Evolutionary conservation across 352 stramenopile genomes (phyloP).

Genomic region (Globisporangium heterothallicum): DNA sequence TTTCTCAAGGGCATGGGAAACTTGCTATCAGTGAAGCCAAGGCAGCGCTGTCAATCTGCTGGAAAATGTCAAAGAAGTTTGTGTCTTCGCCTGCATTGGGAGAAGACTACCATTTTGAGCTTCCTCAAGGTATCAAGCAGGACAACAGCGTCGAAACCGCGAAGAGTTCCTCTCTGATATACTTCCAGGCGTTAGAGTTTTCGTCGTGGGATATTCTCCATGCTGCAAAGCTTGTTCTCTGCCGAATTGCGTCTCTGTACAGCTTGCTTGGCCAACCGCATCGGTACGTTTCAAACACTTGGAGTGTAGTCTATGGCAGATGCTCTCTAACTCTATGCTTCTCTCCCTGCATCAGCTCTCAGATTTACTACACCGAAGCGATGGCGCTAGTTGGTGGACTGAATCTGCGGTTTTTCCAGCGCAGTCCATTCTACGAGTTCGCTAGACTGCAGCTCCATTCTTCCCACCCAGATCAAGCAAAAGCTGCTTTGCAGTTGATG

Average conservation of each 20-base stretch:
- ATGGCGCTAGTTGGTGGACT: constrained; percentile 68
- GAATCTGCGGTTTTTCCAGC: constrained; percentile 45
- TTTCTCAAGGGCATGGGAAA: constrained; percentile 34
- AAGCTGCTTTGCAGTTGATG: constrained; percentile 39
- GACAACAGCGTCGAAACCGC: not conserved
- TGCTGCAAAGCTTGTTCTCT: constrained; percentile 48
- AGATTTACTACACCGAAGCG: constrained; percentile 51
- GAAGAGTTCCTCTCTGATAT: constrained; percentile 24
- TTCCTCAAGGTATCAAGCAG: constrained; percentile 34
- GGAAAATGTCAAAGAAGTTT: constrained; percentile 55
- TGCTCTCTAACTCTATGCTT: constrained; percentile 2
- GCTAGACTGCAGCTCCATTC: constrained; percentile 55
- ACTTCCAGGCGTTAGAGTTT: constrained; percentile 64
- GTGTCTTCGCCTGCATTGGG: constrained; percentile 7
- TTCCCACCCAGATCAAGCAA: constrained; percentile 36
- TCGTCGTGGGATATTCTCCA: constrained; percentile 69
- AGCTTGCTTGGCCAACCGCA: constrained; percentile 38
- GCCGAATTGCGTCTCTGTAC: constrained; percentile 58
- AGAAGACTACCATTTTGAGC: constrained; percentile 22
- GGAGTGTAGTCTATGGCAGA: not conserved
- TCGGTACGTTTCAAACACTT: constrained; percentile 23
- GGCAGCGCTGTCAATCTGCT: constrained; percentile 56
- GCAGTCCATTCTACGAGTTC: constrained; percentile 56
- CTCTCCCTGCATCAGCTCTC: constrained; percentile 22
- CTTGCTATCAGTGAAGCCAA: constrained; percentile 53